phyloP scores from a whole-genome alignment of 495 filamentous ascomycete species.

The Penicillium silybi region DNA sequence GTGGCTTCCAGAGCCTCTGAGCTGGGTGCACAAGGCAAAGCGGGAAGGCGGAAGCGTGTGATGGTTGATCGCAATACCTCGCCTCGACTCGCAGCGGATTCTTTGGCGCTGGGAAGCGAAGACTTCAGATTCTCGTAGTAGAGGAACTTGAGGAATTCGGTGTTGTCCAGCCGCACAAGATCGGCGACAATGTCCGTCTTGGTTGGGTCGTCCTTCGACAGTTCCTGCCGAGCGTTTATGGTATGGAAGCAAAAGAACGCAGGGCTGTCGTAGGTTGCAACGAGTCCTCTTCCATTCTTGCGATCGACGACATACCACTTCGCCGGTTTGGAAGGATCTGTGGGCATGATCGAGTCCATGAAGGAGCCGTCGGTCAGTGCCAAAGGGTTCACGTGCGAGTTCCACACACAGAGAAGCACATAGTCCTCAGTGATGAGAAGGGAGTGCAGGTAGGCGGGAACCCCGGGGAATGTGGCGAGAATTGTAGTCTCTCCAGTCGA shows the following conservation, averaged over 20 bases:
- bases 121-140: constrained; percentile 56
- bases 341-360: constrained; percentile 31
- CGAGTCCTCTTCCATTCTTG: constrained; percentile 46
- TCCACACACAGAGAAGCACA: constrained; percentile 65
- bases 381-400: constrained; percentile 53
- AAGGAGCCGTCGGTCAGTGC: constrained; percentile 43
- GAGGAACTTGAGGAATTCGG: constrained; percentile 50
- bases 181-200: constrained; percentile 56
- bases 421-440: constrained; percentile 62
- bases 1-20: constrained; percentile 15
- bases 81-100: constrained; percentile 21
- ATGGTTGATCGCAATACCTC: constrained; percentile 33
- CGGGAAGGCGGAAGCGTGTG: constrained; percentile 47
- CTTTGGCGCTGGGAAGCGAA: constrained; percentile 26
- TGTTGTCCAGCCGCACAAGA: constrained; percentile 49
- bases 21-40: constrained; percentile 21
- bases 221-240: constrained; percentile 68
- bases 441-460: constrained; percentile 68
- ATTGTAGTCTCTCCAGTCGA: constrained; percentile 62
- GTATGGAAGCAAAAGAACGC: constrained; percentile 75
- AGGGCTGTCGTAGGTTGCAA: constrained; percentile 54
- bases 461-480: constrained; percentile 58
- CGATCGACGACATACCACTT: constrained; percentile 71
- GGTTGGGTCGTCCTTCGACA: constrained; percentile 27
- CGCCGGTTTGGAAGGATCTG: constrained; percentile 45